Evolutionary conservation across 208 protist species (phyloP).

Genomic region (Leishmania turanica): DNA sequence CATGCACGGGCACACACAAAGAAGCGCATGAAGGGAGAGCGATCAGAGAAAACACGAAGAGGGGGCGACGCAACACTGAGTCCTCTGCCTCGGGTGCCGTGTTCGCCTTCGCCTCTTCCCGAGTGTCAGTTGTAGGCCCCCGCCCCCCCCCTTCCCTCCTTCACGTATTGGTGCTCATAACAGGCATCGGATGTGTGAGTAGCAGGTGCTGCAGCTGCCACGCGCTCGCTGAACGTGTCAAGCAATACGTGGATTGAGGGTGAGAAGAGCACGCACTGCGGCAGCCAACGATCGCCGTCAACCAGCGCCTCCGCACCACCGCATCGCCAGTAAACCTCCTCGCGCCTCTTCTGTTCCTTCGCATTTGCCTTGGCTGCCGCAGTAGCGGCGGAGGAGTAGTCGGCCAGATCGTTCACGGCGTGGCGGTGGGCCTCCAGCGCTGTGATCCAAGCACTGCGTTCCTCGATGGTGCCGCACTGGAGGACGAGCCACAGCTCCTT

Average conservation of each 20-base stretch:
- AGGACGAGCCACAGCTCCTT: slow-evolving; percentile 44
- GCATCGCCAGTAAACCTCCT: not conserved
- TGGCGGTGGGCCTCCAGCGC: slow-evolving; percentile 50
- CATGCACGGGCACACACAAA: not conserved
- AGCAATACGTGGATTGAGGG: no score
- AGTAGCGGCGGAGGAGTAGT: slow-evolving; percentile 25
- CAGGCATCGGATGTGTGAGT: no score
- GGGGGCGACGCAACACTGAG: not conserved
- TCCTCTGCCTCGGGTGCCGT: not conserved
- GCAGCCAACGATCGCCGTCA: no score
- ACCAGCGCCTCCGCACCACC: no score
- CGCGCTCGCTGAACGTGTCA: no score
- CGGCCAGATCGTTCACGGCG: slow-evolving; percentile 43
- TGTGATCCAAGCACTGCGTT: slow-evolving; percentile 34
- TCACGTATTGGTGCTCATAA: not conserved
- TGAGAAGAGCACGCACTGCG: no score
- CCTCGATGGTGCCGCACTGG: slow-evolving; percentile 36
- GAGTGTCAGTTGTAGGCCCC: no score
- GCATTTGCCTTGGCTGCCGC: slow-evolving; percentile 1
- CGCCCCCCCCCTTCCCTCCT: not conserved
- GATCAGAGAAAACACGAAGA: not conserved
- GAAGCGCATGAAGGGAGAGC: not conserved
- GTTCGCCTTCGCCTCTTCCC: not conserved
- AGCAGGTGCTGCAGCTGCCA: no score
- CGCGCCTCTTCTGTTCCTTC: slow-evolving; percentile 23